Percentiles rank a stretch among this genome's conserved stretches.
Conservation (phyloP, 305 asterid species). For the Fraxinus floribunda region DNA sequence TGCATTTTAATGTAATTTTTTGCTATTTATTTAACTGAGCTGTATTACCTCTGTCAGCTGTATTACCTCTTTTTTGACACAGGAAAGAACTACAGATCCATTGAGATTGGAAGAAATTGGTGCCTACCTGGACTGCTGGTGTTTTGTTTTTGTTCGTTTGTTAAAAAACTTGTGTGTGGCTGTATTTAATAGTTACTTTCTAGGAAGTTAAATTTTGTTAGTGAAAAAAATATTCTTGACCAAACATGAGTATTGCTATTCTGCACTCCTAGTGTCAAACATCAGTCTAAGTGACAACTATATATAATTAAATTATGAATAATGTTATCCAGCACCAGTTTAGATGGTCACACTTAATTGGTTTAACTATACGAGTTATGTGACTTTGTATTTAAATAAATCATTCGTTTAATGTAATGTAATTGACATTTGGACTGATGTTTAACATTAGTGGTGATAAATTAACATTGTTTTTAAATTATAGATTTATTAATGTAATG, state of each 20-base stretch:
- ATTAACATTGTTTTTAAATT: too few relatives aligned
- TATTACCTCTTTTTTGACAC: not conserved
- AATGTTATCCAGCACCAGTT: too few relatives aligned
- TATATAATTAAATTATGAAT: too few relatives aligned
- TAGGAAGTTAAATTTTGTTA: not conserved
- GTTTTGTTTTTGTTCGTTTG: not conserved
- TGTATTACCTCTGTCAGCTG: too few relatives aligned
- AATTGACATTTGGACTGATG: too few relatives aligned
- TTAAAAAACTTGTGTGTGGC: not conserved
- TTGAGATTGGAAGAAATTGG: not conserved
- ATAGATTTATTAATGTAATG: too few relatives aligned
- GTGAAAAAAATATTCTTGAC: not conserved
- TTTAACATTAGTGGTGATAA: too few relatives aligned
- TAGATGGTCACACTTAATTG: too few relatives aligned
- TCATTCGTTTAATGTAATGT: too few relatives aligned
- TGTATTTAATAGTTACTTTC: not conserved
- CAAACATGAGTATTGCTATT: not conserved
- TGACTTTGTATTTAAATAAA: too few relatives aligned
- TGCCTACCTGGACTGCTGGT: not conserved
- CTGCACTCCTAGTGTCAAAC: not conserved
- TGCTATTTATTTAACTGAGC: not conserved
- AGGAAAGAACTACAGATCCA: not conserved
- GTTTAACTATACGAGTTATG: too few relatives aligned
- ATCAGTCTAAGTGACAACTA: not conserved
- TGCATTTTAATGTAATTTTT: not conserved